Evolutionary conservation across 1,284 basidiomycete species (phyloP), one percentile per base, ranked within the genome.

Genomic region (Cutaneotrichosporon dermatis): DNA sequence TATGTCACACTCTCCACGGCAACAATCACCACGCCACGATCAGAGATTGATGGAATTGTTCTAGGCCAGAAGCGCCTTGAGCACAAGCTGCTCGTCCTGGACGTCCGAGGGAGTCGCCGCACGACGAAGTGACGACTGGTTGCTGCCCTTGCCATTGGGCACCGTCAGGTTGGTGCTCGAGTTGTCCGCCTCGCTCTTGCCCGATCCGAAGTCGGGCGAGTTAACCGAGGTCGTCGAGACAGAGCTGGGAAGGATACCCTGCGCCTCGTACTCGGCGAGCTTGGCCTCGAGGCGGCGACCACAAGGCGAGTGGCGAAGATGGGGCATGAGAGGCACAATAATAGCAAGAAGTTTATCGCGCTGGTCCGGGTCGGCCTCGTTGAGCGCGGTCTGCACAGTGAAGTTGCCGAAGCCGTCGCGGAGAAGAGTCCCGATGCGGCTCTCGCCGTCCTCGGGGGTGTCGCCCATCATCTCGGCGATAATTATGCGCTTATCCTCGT

Each of bases 391-490:
- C 70, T 76, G 75, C 11, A 76, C 56, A 3, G 73, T 69, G 61
- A 76, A 76, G 61, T 76, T 76, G 53, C 69, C 75, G 57, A 69
- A 75, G 6, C 64, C 58, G 52, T 76, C 75, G 36, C 72, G 61
- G n/a, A 76, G 64, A 12, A 76, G 61, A 52, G 55, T 62, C 8
- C 54, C 59, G 16, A 74, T 59, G 37, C 68, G 61, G 34, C n/a
- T 54, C 49, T 64, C 58, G 33, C 48, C 44, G 5, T 66, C 71
- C 11, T 73, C 69, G 5, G 57, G 34, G 16, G 62, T 54, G 40
- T 63, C 50, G 44, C 58, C 69, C 45, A 75, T 66, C 44, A 96
- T 86, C 78, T 96, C 92, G 25, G 90, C 85, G 58, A 96, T 85
- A 61, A 97, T 80, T 39, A 80, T 75, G 16, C 82, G 83, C 56